Conservation (phyloP, 2,329 filamentous ascomycete species). For the Chrysosporium keratinophilum region DNA sequence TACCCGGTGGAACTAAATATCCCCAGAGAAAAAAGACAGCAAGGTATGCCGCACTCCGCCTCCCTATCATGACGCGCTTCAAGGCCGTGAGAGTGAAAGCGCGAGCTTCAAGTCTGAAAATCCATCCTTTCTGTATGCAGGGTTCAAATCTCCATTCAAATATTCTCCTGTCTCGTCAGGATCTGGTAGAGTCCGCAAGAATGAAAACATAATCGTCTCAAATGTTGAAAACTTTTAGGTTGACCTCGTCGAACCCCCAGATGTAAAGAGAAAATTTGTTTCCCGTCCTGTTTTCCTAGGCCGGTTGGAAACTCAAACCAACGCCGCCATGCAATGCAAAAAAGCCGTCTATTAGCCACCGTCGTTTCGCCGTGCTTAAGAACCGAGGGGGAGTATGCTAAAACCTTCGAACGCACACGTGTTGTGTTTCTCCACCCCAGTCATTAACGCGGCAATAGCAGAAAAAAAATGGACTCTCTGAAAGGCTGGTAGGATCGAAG, state of each 20-base stretch:
- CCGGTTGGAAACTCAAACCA: conserved; percentile 12
- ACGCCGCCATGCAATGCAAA: conserved; percentile 13
- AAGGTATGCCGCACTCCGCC: conserved; percentile 2
- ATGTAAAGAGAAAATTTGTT: conserved; percentile 5
- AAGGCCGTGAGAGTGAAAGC: background rate
- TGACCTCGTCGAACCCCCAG: conserved; percentile 4
- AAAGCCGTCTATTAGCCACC: conserved; percentile 11
- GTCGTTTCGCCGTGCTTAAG: conserved; percentile 8
- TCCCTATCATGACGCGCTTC: conserved; percentile 3
- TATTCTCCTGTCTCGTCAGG: background rate
- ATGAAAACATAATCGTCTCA: conserved; percentile 7
- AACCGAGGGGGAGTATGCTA: background rate
- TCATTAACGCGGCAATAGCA: conserved; percentile 1
- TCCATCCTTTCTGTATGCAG: background rate
- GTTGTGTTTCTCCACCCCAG: background rate
- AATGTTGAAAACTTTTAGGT: conserved; percentile 6
- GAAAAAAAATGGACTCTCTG: conserved; percentile 1
- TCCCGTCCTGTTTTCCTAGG: background rate
- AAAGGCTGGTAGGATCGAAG: conserved; percentile 3
- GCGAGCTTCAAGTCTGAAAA: conserved; percentile 2
- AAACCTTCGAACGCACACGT: background rate
- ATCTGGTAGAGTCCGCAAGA: conserved; percentile 1
- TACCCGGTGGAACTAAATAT: no score
- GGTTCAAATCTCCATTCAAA: conserved; percentile 9
- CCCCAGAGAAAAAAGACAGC: background rate